Conservation (phyloP, 169 alveolate species). For the Cryptosporidium bovis region DNA sequence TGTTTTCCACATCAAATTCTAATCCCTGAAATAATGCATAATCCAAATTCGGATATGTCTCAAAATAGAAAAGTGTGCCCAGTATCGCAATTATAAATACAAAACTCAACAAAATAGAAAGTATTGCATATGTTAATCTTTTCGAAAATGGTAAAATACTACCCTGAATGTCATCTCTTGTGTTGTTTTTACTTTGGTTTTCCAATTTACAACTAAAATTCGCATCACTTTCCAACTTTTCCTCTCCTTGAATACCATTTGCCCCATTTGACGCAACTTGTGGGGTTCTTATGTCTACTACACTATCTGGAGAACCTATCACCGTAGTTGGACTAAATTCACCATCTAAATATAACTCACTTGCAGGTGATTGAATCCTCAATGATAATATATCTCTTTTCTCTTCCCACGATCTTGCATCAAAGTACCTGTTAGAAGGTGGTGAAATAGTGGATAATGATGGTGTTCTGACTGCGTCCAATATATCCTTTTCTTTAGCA, state of each 20-base stretch:
- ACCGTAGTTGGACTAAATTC: constrained; percentile 67
- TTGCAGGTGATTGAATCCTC: constrained; percentile 69
- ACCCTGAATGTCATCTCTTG: neutral
- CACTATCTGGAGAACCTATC: constrained; percentile 63
- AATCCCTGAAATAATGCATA: constrained; percentile 15
- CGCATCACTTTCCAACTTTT: constrained; percentile 8
- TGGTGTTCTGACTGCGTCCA: constrained; percentile 29
- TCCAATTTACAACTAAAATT: neutral
- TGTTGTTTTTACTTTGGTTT: neutral
- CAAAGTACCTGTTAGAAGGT: constrained; percentile 65
- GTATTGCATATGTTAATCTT: constrained; percentile 35
- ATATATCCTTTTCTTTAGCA: constrained; percentile 28
- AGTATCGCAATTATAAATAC: constrained; percentile 41
- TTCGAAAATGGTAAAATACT: constrained; percentile 6
- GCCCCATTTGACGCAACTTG: neutral
- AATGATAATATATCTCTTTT: constrained; percentile 38
- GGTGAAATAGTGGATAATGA: constrained; percentile 58
- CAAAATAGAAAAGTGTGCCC: constrained; percentile 55
- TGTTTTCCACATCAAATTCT: constrained; percentile 47
- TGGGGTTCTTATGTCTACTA: constrained; percentile 65
- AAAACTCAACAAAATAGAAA: constrained; percentile 13
- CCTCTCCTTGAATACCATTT: constrained; percentile 21
- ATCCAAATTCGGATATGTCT: constrained; percentile 7
- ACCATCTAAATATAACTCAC: constrained; percentile 68
- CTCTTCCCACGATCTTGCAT: constrained; percentile 74